Base-by-base conservation (phyloP, 129 eudicot genomes). In the Flaveria robusta region DNA sequence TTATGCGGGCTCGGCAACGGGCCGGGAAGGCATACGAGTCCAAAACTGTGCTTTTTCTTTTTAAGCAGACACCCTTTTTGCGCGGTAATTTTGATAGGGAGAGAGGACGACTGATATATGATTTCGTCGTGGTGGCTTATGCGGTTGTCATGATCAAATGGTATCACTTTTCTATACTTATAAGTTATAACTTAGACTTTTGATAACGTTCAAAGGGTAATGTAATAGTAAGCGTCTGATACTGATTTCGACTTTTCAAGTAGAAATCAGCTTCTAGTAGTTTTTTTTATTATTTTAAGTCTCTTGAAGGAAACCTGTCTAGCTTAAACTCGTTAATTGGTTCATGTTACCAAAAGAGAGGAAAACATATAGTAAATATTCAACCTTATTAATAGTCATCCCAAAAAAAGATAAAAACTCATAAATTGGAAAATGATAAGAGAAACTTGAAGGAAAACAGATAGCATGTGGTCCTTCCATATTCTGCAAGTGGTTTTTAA, bases 401-500 rank as follows among this genome's bases (percentile, higher is more conserved):
- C 26, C 26, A 59, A 16, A 58, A 58, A 31, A 22, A 5, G 9
- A 15, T 2, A 3, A 24, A 26, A 41, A 43, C 71, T 10, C 19
- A 7, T 19, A 9, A 18, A 4, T n/a, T 16, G 8, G 52, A 68
- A 67, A 39, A 56, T 0, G 56, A 41, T 23, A 34, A 34, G 7
- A 54, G 20, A 77, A 4, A 9, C 63, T 15, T 27, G 16, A 12
- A 20, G 20, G 27, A 37, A 34, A 75, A 64, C 1, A n/a, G 62
- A 47, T 75, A 31, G 42, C 13, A 41, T 69, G 77, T 78, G 77
- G 82, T 78, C 82, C 77, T 59, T 70, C 43, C 29, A 59, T 59
- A 70, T 78, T 71, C 41, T 20, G 45, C 29, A 63, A 16, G 60
- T 62, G 82, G 77, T 31, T 27, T 74, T 46, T 26, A 62, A 62